Evolutionary conservation across 257 asterid species (phyloP), one percentile per base, ranked within the genome.

Genomic region (Solanum neorickii): DNA sequence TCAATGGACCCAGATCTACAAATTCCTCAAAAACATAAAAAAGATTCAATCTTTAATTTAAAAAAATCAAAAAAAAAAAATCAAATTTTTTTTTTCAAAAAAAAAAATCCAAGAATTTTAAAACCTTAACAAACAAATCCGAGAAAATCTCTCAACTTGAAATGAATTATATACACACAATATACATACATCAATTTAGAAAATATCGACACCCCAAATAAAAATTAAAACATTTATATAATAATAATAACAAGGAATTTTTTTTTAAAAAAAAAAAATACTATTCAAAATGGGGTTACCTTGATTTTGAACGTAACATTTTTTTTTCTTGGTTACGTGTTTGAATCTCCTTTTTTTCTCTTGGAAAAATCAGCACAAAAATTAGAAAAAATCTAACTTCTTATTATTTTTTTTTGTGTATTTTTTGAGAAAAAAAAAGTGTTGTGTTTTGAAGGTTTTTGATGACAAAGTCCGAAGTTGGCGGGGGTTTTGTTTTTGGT

Each of bases 1-100:
- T 91, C 93, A 70, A 86, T 73, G 89, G 91, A 88, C 68, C 92
- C 94, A 84, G 94, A 92, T 92, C 98, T 95, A 87, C 69, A 89
- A 86, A 89, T 88, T 33, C 69, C 83, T 88, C 85, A 56, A 59
- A 37, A 84, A 42, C 46, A 73, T 47, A 62, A 68, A 47, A 33
- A 86, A 70, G 66, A 13, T 70, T 12, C 49, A 39, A 72, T 33
- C 42, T 27, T 86, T 84, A 68, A 62, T 83, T 56, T 6, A 27
- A 62, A 41, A 56, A 56, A 56, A 27, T 18, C 23, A 16, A 52
- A 56, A 52, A 52, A 15, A 4, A 0, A 15, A 49, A 49, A 5
- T 21, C 65, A 72, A 68, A 37, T 2, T 12, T 9, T 14, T 13
- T 31, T 12, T 86, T 31, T n/a, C n/a, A n/a, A n/a, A 25, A 29